phyloP scores from a whole-genome alignment of 352 stramenopile genomes.

The Globisporangium abappressorium region DNA sequence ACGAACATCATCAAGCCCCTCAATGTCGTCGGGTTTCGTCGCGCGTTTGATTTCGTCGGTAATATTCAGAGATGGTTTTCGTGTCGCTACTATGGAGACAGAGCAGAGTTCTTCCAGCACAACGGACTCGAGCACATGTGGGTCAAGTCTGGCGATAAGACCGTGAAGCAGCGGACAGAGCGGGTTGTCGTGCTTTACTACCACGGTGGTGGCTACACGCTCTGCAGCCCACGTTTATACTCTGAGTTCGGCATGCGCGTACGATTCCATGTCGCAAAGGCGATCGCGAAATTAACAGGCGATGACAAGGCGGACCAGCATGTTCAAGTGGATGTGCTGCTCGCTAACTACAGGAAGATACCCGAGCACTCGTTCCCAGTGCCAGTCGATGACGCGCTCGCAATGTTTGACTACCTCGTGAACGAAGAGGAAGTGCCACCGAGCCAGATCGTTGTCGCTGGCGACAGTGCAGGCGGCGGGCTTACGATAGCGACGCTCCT shows the following conservation, averaged over 20 bases:
- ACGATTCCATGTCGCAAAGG: not conserved
- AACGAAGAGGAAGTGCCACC: constrained; percentile 29
- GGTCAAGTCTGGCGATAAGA: constrained; percentile 10
- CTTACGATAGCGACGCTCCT: constrained; percentile 44
- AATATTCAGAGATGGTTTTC: constrained; percentile 22
- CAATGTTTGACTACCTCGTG: constrained; percentile 41
- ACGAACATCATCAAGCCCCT: not conserved
- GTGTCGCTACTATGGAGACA: constrained; percentile 9
- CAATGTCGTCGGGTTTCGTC: constrained; percentile 4
- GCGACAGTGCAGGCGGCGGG: constrained; percentile 41
- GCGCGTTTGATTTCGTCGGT: constrained; percentile 13
- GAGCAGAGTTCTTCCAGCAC: constrained; percentile 20
- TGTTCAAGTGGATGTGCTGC: constrained; percentile 37
- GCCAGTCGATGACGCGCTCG: constrained; percentile 31
- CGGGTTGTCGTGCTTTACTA: constrained; percentile 36
- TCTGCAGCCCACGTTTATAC: constrained; percentile 40
- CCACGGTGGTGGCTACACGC: constrained; percentile 40
- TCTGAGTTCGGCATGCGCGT: constrained; percentile 28
- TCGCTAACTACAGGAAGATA: constrained; percentile 49
- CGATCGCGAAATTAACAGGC: constrained; percentile 19
- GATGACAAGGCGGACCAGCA: constrained; percentile 13
- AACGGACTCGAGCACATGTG: constrained; percentile 49
- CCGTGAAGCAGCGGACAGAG: not conserved
- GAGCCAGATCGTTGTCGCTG: constrained; percentile 33
- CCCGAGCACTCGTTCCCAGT: constrained; percentile 42